phyloP scores from a whole-genome alignment of 2,329 filamentous ascomycete species.

The Cytospora paraplurivora region DNA sequence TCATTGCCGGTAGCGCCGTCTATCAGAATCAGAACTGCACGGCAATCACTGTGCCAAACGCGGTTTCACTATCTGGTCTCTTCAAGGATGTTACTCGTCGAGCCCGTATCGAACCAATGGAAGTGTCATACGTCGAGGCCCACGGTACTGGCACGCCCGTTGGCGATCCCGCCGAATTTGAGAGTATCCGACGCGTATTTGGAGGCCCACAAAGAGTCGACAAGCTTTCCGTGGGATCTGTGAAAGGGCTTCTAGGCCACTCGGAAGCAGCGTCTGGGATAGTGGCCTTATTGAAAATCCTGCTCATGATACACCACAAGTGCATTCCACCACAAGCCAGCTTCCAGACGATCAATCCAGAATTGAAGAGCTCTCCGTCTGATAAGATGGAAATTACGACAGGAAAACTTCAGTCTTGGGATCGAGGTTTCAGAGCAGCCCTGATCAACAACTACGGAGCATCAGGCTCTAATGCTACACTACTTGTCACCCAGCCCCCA shows the following conservation, averaged over 20 bases:
- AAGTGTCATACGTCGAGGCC: slow-evolving; percentile 39
- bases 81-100: slow-evolving; percentile 37
- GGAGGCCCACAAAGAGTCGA: neutral
- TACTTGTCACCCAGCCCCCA: slow-evolving; percentile 31
- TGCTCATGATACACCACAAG: slow-evolving; percentile 36
- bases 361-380: slow-evolving; percentile 28
- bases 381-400: slow-evolving; percentile 33
- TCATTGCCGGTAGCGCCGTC: slow-evolving; percentile 41
- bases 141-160: slow-evolving; percentile 49
- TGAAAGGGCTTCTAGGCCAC: slow-evolving; percentile 19
- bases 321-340: slow-evolving; percentile 40
- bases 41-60: slow-evolving; percentile 35
- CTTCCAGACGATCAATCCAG: slow-evolving; percentile 32
- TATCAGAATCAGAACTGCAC: slow-evolving; percentile 45
- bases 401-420: slow-evolving; percentile 30
- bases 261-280: slow-evolving; percentile 13
- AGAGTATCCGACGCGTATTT: slow-evolving; percentile 39
- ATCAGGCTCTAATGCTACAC: slow-evolving; percentile 35
- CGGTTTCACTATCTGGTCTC: slow-evolving; percentile 34
- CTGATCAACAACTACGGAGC: slow-evolving; percentile 44
- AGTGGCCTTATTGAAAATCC: slow-evolving; percentile 37
- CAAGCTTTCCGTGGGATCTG: slow-evolving; percentile 2
- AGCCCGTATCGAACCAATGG: slow-evolving; percentile 30
- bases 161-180: slow-evolving; percentile 41
- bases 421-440: slow-evolving; percentile 24